phyloP scores from a whole-genome alignment of 2,329 filamentous ascomycete species.

The Dothistroma septosporum region DNA sequence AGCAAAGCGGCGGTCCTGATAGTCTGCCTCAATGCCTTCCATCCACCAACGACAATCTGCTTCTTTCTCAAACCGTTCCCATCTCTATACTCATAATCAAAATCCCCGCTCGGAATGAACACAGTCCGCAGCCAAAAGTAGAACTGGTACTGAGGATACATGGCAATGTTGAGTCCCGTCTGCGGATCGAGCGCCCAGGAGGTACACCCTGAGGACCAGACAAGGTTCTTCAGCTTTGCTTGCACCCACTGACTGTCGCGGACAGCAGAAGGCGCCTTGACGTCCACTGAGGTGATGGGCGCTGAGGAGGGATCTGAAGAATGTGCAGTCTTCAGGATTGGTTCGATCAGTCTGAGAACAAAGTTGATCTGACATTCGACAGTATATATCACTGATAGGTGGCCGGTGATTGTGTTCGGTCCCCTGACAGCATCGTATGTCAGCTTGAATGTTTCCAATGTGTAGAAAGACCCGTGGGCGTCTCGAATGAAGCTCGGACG shows the following conservation, averaged over 20 bases:
- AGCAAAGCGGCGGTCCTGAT: constrained; percentile 6
- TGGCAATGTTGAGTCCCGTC: constrained; percentile 48
- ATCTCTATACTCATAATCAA: constrained; percentile 22
- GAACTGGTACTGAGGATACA: constrained; percentile 53
- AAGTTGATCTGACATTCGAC: constrained; percentile 53
- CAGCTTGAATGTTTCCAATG: neutral
- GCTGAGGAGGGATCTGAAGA: constrained; percentile 28
- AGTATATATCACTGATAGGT: constrained; percentile 49
- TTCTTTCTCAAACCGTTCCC: constrained; percentile 13
- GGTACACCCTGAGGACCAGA: constrained; percentile 50
- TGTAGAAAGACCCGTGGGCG: no score
- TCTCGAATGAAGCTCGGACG: no score
- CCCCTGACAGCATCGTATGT: constrained; percentile 34
- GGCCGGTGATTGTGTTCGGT: constrained; percentile 47
- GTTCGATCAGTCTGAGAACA: constrained; percentile 40
- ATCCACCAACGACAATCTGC: constrained; percentile 24
- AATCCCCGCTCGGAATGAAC: constrained; percentile 36
- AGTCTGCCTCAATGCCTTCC: constrained; percentile 15
- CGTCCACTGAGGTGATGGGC: constrained; percentile 33
- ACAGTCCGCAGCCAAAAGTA: constrained; percentile 48
- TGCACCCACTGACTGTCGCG: constrained; percentile 41
- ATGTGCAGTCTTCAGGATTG: constrained; percentile 38
- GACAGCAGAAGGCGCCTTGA: constrained; percentile 37
- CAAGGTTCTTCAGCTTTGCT: constrained; percentile 40
- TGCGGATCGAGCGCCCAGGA: constrained; percentile 51